Evolutionary conservation across 352 stramenopile genomes (phyloP), one percentile per base, ranked within the genome.

Genomic region (Phytophthora vignae): DNA sequence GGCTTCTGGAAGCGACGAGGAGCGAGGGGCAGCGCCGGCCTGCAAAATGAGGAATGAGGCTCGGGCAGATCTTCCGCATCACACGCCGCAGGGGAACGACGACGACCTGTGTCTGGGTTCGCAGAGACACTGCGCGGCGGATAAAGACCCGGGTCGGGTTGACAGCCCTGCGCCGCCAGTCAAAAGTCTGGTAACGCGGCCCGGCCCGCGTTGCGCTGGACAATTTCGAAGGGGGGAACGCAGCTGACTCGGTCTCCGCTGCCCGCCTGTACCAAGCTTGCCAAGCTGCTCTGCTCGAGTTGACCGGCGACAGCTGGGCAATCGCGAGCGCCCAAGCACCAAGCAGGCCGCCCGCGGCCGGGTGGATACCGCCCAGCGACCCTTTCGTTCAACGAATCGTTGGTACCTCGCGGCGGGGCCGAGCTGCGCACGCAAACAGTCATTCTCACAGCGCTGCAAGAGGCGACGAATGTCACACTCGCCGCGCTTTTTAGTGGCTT

Each of bases 1-100:
- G 38, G 55, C 70, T 65, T 67, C 49, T 68, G 54, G 27, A 17
- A 31, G 27, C 27, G 27, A 46, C 38, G 33, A 62, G 31, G 33
- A 4, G 56, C 25, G 11, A 22, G 53, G 44, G 54, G 42, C 57
- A 67, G 62, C 71, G 67, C 25, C 40, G 29, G 53, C 60, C 54
- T 60, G 71, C 74, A 81, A 78, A 81, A 78, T 72, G 74, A 60
- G 74, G 69, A 84, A 84, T 84, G 77, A 84, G 50, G 38, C 15
- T 60, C 33, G 19, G 15, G 48, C 70, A 72, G 73, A 80, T 80
- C 73, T 77, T 77, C 48, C 60, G 60, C 59, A 74, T 76, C 56
- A 53, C 12, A 17, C 40, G 22, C 27, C 4, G 27, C 27, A 29
- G 27, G 27, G 27, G 27, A 29, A 29, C 25, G 25, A 29, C 25